phyloP scores from a whole-genome alignment of 2,329 filamentous ascomycete genomes.

The Berkeleyomyces rouxiae region DNA sequence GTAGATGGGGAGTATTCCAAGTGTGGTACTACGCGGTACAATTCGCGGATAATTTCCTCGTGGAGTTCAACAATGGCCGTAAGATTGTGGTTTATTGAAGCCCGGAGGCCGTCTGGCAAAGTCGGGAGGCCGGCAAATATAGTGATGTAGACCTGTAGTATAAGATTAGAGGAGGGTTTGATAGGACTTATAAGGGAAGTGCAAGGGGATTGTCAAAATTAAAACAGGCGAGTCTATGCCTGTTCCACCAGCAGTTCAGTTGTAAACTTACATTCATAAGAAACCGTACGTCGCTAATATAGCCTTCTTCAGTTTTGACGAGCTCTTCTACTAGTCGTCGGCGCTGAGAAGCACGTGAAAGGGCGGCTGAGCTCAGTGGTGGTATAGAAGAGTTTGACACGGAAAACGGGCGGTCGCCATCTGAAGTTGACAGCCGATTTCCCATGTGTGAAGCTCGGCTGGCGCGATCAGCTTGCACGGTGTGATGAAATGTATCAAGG shows the following conservation, averaged over 20 bases:
- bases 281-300: constrained; percentile 74
- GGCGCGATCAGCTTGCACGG: constrained; percentile 44
- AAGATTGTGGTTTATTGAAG: constrained; percentile 63
- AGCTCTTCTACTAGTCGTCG: constrained; percentile 72
- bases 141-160: constrained; percentile 50
- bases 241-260: neutral
- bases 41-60: constrained; percentile 58
- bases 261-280: constrained; percentile 54
- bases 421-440: constrained; percentile 37
- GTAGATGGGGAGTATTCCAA: constrained; percentile 33
- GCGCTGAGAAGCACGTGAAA: constrained; percentile 55
- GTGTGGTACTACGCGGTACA: constrained; percentile 54
- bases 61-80: constrained; percentile 70
- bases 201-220: neutral
- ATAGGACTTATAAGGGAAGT: constrained; percentile 3
- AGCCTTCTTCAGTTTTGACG: constrained; percentile 71
- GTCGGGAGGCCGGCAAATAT: constrained; percentile 56
- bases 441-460: constrained; percentile 42
- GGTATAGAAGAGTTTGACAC: constrained; percentile 21
- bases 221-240: neutral
- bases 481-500: neutral
- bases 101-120: constrained; percentile 44
- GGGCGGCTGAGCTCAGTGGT: constrained; percentile 46
- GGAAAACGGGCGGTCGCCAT: constrained; percentile 32
- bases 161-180: constrained; percentile 1